Evolutionary conservation across 2,329 filamentous ascomycete genomes (phyloP).

Genomic region (Chaetomiaceae sp.): DNA sequence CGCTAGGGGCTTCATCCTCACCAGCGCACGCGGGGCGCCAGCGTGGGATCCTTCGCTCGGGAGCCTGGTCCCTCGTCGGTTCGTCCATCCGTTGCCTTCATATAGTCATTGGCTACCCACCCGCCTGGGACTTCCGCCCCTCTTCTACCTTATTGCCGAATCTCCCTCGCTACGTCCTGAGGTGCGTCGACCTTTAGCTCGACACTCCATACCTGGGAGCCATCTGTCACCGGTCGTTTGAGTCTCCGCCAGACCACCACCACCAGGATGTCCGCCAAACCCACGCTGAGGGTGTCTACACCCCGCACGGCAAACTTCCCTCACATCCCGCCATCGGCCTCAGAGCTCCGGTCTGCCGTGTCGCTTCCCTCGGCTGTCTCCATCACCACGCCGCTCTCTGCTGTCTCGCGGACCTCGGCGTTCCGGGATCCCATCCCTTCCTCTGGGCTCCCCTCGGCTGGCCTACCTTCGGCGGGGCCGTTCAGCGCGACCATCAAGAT

Average conservation of each 20-base stretch:
- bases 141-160: constrained; percentile 32
- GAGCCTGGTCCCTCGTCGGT: constrained; percentile 18
- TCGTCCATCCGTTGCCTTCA: constrained; percentile 19
- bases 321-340: constrained; percentile 33
- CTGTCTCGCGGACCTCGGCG: constrained; percentile 32
- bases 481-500: constrained; percentile 56
- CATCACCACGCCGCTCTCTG: constrained; percentile 62
- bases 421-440: constrained; percentile 35
- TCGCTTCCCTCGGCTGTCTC: constrained; percentile 45
- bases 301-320: constrained; percentile 58
- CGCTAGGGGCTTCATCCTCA: constrained; percentile 19
- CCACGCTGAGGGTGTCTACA: constrained; percentile 53
- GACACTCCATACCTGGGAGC: constrained; percentile 27
- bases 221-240: constrained; percentile 19
- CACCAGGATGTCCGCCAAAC: constrained; percentile 48
- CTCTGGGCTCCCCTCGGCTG: constrained; percentile 35
- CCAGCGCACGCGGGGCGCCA: constrained; percentile 17
- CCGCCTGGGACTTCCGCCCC: constrained; percentile 25
- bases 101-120: constrained; percentile 27
- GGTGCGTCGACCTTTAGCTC: constrained; percentile 33
- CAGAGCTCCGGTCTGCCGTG: constrained; percentile 46
- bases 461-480: constrained; percentile 31
- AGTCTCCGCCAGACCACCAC: constrained; percentile 11
- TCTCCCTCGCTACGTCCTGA: constrained; percentile 26
- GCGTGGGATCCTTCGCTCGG: constrained; percentile 19